Percentiles rank a stretch among this genome's conserved stretches.
Evolutionary conservation across 2,329 filamentous ascomycete species (phyloP).

Genomic region (Coleophoma crateriformis): DNA sequence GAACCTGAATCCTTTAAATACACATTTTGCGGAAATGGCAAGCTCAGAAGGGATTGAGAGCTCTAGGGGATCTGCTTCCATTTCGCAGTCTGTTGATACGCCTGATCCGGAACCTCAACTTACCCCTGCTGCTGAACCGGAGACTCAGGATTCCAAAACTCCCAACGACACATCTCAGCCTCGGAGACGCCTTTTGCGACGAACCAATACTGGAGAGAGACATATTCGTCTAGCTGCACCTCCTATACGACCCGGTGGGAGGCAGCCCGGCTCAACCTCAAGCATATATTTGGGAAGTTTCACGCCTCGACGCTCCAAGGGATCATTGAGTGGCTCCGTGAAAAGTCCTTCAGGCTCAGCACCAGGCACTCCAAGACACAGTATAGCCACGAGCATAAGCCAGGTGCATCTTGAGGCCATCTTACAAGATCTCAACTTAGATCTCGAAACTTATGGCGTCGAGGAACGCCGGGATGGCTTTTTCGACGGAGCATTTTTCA

Average conservation of each 20-base stretch:
- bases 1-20: too few species aligned
- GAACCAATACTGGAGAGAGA: conserved; percentile 4
- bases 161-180: too few species aligned
- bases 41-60: too few species aligned
- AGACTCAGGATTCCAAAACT: too few species aligned
- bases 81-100: too few species aligned
- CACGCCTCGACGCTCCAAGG: conserved; percentile 19
- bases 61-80: too few species aligned
- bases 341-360: conserved; percentile 16
- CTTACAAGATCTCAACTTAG: conserved; percentile 26
- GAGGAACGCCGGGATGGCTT: conserved; percentile 37
- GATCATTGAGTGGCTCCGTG: conserved; percentile 8
- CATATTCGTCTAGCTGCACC: conserved; percentile 21
- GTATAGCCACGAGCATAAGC: conserved; percentile 16
- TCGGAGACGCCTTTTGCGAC: background rate
- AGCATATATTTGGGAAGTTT: conserved; percentile 26
- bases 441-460: conserved; percentile 35
- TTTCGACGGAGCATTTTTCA: conserved; percentile 36
- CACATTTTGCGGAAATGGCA: too few species aligned
- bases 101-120: too few species aligned
- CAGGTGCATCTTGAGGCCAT: conserved; percentile 24
- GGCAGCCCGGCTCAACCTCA: conserved; percentile 13
- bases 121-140: too few species aligned
- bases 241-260: conserved; percentile 4
- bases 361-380: conserved; percentile 18